Evolutionary conservation across 1,139 yeast species (phyloP).

Genomic region (Sugiyamaella paludigena): DNA sequence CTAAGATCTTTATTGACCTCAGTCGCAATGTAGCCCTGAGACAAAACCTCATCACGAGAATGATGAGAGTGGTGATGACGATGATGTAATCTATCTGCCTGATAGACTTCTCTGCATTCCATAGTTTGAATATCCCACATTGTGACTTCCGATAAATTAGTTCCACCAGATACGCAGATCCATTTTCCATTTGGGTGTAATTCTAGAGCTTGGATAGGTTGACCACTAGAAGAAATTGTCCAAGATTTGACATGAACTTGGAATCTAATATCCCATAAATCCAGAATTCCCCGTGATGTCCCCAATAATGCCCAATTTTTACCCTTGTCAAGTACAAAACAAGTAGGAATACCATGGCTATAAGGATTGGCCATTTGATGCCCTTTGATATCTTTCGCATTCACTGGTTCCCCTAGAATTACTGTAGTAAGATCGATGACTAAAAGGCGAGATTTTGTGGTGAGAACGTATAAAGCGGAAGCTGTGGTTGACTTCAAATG

Average conservation of each 20-base stretch:
- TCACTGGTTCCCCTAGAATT: conserved; percentile 26
- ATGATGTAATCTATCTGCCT: too few species aligned
- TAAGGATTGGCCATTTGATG: conserved; percentile 54
- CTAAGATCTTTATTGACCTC: conserved; percentile 4
- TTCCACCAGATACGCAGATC: conserved; percentile 66
- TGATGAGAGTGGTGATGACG: too few species aligned
- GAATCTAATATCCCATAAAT: conserved; percentile 81
- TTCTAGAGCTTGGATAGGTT: conserved; percentile 48
- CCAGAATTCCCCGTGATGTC: conserved; percentile 67
- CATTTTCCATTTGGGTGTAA: conserved; percentile 45
- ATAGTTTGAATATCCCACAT: conserved; percentile 74
- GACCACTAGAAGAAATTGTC: conserved; percentile 47
- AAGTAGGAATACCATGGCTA: conserved; percentile 61
- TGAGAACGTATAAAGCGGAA: conserved; percentile 43
- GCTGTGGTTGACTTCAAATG: conserved; percentile 34
- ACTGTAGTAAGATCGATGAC: conserved; percentile 61
- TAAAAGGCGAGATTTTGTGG: conserved; percentile 54
- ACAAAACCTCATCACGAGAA: too few species aligned
- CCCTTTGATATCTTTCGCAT: too few species aligned
- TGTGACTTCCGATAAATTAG: conserved; percentile 56
- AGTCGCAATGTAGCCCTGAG: not conserved
- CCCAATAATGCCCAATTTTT: conserved; percentile 70
- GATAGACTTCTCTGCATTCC: conserved; percentile 57
- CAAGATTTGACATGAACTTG: conserved; percentile 58
- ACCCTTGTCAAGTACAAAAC: conserved; percentile 56